Evolutionary conservation across 2,329 filamentous ascomycete genomes (phyloP).

Genomic region (Clarireedia sp.): DNA sequence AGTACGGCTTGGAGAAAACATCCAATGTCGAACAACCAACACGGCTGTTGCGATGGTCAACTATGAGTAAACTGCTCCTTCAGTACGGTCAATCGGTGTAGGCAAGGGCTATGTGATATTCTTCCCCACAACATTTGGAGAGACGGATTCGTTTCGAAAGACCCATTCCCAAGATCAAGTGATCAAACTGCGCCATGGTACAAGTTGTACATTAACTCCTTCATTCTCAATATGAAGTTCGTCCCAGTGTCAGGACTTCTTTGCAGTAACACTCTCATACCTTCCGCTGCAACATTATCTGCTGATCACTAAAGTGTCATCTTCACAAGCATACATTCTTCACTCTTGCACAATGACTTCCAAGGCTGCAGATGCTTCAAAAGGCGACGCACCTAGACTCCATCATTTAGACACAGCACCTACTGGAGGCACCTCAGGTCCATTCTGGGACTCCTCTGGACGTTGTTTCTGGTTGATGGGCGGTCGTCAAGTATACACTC

Average conservation of each 20-base stretch:
- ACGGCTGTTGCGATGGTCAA: neutral
- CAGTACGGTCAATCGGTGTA: neutral
- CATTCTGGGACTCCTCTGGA: slow-evolving; percentile 3
- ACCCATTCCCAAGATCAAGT: neutral
- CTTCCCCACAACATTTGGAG: neutral
- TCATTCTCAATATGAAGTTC: neutral
- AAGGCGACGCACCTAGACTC: neutral
- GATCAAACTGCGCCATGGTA: neutral
- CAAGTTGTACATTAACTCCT: slow-evolving; percentile 1
- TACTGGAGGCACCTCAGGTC: slow-evolving; percentile 1
- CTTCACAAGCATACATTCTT: neutral
- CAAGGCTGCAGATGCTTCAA: neutral
- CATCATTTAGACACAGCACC: slow-evolving; percentile 5
- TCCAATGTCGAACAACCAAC: neutral
- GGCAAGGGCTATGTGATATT: neutral
- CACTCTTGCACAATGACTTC: neutral
- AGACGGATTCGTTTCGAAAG: neutral
- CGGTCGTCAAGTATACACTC: slow-evolving; percentile 7
- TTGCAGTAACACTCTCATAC: neutral
- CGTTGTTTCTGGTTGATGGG: slow-evolving; percentile 7
- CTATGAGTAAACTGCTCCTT: neutral
- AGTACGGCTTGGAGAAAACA: neutral
- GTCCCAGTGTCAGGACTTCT: neutral
- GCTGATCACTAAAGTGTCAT: neutral
- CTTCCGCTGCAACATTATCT: neutral